These are phyloP conservation scores for Acidomyces sp. DNA, from an alignment of 495 filamentous ascomycete species.

Conservation along the genomic window DNA sequence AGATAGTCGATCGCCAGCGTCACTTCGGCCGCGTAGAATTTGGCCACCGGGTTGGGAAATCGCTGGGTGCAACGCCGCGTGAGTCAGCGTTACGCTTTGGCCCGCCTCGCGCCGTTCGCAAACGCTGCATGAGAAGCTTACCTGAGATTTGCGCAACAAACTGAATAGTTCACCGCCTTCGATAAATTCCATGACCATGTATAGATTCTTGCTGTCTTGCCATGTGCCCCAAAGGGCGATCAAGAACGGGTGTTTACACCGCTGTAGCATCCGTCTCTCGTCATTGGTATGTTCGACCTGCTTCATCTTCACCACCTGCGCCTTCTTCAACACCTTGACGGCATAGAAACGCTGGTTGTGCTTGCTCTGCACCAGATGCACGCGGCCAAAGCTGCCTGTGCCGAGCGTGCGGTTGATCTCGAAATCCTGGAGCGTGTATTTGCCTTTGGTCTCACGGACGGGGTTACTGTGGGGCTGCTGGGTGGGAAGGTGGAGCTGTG, in stretches of 20 bases:
- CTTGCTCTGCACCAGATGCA: constrained; percentile 89
- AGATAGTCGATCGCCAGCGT: constrained; percentile 91
- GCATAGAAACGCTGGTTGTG: constrained; percentile 97
- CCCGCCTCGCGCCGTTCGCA: background rate
- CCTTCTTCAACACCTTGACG: constrained; percentile 95
- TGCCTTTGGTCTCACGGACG: constrained; percentile 79
- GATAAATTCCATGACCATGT: constrained; percentile 99
- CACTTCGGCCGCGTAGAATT: constrained; percentile 97
- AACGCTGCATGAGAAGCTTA: constrained; percentile 35
- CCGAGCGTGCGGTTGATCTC: constrained; percentile 77
- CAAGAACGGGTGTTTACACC: constrained; percentile 92
- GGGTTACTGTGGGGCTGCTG: constrained; percentile 17
- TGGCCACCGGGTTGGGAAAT: constrained; percentile 96
- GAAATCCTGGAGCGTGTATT: constrained; percentile 88
- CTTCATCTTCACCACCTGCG: constrained; percentile 98
- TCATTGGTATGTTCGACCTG: constrained; percentile 99
- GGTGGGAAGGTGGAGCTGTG: constrained; percentile 8
- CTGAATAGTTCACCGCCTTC: constrained; percentile 97
- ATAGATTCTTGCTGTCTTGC: constrained; percentile 85
- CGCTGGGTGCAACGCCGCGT: constrained; percentile 49
- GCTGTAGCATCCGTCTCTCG: constrained; percentile 84
- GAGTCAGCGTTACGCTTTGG: too few relatives aligned
- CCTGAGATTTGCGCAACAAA: constrained; percentile 87
- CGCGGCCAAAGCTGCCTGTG: constrained; percentile 91
- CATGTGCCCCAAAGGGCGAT: constrained; percentile 98